Conservation (phyloP, 768 basidiomycete genomes). For the Leccinellum rugosiceps region DNA sequence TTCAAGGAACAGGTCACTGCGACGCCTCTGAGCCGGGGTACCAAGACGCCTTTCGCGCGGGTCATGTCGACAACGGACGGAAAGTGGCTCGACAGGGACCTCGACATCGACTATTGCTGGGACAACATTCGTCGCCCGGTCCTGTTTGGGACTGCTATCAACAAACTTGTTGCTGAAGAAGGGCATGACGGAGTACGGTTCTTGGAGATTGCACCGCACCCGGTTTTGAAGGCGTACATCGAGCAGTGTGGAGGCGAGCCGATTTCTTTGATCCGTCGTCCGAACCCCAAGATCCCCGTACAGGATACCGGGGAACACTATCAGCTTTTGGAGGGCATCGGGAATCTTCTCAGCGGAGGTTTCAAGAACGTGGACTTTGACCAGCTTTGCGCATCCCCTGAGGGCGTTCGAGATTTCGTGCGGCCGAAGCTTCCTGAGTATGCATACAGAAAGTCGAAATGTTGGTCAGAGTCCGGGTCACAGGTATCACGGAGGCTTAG, state of each 20-base stretch:
- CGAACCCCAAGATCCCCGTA: constrained; percentile 27
- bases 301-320: constrained; percentile 33
- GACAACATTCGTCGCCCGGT: constrained; percentile 36
- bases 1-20: constrained; percentile 26
- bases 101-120: constrained; percentile 33
- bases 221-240: constrained; percentile 33
- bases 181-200: constrained; percentile 27
- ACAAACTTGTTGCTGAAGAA: constrained; percentile 29
- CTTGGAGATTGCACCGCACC: constrained; percentile 34
- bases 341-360: constrained; percentile 28
- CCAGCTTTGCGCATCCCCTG: constrained; percentile 22
- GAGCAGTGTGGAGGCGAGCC: constrained; percentile 34
- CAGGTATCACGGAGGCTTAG: constrained; percentile 26
- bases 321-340: constrained; percentile 31
- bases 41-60: constrained; percentile 17
- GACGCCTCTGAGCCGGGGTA: constrained; percentile 19
- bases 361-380: constrained; percentile 30
- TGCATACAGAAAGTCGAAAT: constrained; percentile 27
- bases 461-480: constrained; percentile 25
- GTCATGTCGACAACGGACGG: constrained; percentile 38
- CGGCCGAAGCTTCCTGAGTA: constrained; percentile 29
- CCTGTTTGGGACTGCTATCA: constrained; percentile 33
- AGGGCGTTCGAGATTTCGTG: constrained; percentile 18
- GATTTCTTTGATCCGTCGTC: constrained; percentile 30
- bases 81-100: constrained; percentile 29